Base-by-base conservation (phyloP, 352 stramenopile genomes). In the Hyaloperonospora arabidopsidis region DNA sequence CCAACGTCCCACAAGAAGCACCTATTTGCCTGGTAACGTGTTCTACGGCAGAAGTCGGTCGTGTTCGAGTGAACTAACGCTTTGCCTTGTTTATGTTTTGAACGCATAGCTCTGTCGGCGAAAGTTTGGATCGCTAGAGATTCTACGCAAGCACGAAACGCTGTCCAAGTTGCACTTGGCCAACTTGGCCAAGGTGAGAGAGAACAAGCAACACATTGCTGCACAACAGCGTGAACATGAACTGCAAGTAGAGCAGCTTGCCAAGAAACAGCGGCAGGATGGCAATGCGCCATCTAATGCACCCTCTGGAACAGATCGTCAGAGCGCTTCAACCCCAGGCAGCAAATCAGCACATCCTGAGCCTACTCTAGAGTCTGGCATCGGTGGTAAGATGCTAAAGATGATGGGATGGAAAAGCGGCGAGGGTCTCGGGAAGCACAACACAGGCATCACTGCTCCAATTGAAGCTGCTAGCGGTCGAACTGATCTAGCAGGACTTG, bases 331-430 rank as follows among this genome's bases (percentile, higher is more conserved):
- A 41, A 12, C 10, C 49, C 12, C 55, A 45, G 25, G 3, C 7
- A 14, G 18, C 11, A 50, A 52, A n/a, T n/a, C n/a, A n/a, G 1
- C 15, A 10, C 22, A 34, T 32, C n/a, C 64, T 14, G 45, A 57
- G 18, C 62, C 55, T 46, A 43, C 65, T 2, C 55, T 91, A 0
- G 76, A 89, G 49, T 58, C 70, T 2, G 79, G 81, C 1, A 86
- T 93, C 39, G 84, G 84, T 10, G 84, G 77, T 8, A 92, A 89
- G 54, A 86, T 93, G 79, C 70, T 93, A 19, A 89, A 90, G 51
- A 83, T 89, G 70, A 93, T 92, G 84, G 84, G 81, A 4, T 93
- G 84, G 84, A 92, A 92, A 46, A 82, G 76, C 14, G 84, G 84
- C 7, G 68, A 91, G 57, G 84, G 84, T 7, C 70, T 93, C 1